Conservation (phyloP, 163 green algal species). For the Scenedesmus sp. region DNA sequence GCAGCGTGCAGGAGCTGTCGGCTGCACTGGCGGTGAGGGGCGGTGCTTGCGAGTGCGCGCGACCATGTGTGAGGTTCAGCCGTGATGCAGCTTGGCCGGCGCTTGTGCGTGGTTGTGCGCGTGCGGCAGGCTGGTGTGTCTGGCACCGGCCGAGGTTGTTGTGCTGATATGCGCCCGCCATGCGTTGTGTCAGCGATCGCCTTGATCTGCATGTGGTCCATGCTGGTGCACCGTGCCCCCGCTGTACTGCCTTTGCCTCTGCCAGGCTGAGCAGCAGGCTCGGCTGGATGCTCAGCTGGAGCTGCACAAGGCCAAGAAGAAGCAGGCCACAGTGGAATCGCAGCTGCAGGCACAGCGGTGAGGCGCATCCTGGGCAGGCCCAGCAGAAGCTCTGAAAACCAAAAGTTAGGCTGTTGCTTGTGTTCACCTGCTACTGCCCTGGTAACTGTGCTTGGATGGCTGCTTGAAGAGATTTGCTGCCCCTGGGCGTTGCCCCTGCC, state of each 20-base stretch:
- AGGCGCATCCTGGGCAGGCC: neutral
- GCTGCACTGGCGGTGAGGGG: slow-evolving; percentile 18
- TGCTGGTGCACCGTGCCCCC: neutral
- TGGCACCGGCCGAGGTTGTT: no score
- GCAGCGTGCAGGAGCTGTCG: slow-evolving; percentile 42
- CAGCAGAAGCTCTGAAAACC: neutral
- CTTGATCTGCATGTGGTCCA: no score
- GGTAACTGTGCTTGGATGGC: neutral
- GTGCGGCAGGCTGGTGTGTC: neutral
- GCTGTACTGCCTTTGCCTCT: neutral
- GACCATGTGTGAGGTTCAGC: neutral
- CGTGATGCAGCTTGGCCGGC: neutral
- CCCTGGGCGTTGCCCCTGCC: no score
- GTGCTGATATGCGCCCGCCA: no score
- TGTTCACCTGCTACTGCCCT: neutral
- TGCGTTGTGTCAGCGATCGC: neutral
- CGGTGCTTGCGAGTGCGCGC: neutral
- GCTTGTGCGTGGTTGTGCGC: neutral
- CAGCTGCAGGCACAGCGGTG: slow-evolving; percentile 34
- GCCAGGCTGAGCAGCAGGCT: slow-evolving; percentile 42
- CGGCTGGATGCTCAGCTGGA: slow-evolving; percentile 46
- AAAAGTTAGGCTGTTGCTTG: neutral
- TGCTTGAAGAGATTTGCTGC: neutral
- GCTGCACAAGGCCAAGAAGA: slow-evolving; percentile 29
- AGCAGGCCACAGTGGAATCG: slow-evolving; percentile 20